Evolutionary conservation across 768 basidiomycete species (phyloP).

Genomic region (Leucogyrophana mollusca): DNA sequence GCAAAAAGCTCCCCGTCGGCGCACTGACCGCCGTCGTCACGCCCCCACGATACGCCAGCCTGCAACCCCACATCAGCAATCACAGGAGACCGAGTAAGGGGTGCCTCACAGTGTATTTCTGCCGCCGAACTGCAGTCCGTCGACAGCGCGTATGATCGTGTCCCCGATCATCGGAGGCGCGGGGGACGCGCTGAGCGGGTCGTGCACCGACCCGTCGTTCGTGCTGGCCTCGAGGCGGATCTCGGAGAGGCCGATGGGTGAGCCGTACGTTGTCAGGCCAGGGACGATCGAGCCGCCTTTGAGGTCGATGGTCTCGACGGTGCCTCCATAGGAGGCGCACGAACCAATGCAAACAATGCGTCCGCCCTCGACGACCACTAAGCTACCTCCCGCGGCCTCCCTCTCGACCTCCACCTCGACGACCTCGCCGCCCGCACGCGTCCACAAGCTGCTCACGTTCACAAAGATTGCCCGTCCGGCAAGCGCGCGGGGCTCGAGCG

Average conservation of each 20-base stretch:
- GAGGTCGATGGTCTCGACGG: constrained; percentile 51
- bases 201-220: constrained; percentile 60
- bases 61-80: constrained; percentile 20
- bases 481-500: constrained; percentile 44
- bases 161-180: constrained; percentile 52
- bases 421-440: constrained; percentile 24
- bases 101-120: constrained; percentile 66
- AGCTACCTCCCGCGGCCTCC: constrained; percentile 13
- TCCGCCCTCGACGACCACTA: constrained; percentile 48
- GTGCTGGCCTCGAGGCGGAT: constrained; percentile 70
- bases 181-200: constrained; percentile 45
- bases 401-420: constrained; percentile 21
- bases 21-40: constrained; percentile 61
- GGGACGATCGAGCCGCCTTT: constrained; percentile 71
- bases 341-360: constrained; percentile 48
- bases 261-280: constrained; percentile 70
- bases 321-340: constrained; percentile 19
- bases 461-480: constrained; percentile 52
- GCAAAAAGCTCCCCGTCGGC: constrained; percentile 46
- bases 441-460: constrained; percentile 57
- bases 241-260: constrained; percentile 67
- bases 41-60: constrained; percentile 64
- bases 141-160: constrained; percentile 63
- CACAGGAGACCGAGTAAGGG: not conserved
- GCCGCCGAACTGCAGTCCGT: constrained; percentile 70